These are phyloP conservation scores for Tolypocladium tundrense DNA, from an alignment of 2,329 filamentous ascomycete genomes.

Conservation along the genomic window DNA sequence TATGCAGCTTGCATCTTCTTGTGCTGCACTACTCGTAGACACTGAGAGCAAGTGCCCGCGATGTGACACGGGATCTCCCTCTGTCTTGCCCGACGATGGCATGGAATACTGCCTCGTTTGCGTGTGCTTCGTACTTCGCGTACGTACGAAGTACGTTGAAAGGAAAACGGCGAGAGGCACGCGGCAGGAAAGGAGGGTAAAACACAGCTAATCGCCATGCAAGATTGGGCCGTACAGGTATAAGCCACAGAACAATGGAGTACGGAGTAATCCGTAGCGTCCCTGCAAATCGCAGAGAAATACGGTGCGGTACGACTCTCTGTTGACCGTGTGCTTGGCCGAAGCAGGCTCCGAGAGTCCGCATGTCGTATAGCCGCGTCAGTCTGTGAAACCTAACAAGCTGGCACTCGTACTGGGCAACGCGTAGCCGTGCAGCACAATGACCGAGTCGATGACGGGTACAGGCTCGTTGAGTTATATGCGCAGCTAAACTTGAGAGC, in stretches of 20 bases:
- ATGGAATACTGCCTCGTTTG: not conserved
- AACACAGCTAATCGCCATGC: not conserved
- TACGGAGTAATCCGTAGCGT: not conserved
- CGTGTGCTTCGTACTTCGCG: not conserved
- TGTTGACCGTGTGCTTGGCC: not conserved
- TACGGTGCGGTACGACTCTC: not conserved
- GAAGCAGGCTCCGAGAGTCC: not conserved
- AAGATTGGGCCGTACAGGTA: not conserved
- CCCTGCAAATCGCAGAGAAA: not conserved
- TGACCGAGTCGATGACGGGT: not conserved
- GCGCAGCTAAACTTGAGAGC: not conserved
- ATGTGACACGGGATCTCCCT: not conserved
- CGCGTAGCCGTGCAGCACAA: not conserved
- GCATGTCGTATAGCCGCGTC: not conserved
- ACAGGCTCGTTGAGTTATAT: not conserved
- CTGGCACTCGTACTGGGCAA: not conserved
- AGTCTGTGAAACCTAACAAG: not conserved
- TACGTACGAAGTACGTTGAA: not conserved
- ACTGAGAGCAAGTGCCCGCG: not conserved
- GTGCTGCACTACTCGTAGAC: not conserved
- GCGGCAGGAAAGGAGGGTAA: slow-evolving; percentile 1
- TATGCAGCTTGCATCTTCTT: not conserved
- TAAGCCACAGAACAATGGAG: not conserved
- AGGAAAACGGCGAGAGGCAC: not conserved
- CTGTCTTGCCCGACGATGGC: not conserved